Base-by-base conservation (phyloP, 2,329 filamentous ascomycete species). In the Drechslerella stenobrocha region DNA sequence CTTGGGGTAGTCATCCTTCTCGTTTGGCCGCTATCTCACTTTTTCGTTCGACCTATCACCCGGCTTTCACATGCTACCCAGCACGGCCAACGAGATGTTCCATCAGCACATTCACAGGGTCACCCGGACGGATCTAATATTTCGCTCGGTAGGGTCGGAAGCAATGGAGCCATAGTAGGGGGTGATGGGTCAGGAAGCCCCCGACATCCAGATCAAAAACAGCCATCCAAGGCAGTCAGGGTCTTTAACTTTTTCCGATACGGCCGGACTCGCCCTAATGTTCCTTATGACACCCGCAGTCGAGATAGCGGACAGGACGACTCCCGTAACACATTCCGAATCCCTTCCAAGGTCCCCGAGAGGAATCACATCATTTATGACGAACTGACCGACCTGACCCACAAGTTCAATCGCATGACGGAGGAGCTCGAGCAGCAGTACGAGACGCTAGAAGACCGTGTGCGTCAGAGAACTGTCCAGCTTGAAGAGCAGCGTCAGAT, bases 381-480 rank as follows among this genome's bases (percentile, higher is more conserved):
- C 74, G 91, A 96, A 74, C 76, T 86, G 18, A 73, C 72, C 1
- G 72, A 72, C 40, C 76, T 87, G 30, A 95, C 90, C 0, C 90
- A 95, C 74, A 95, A 89, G 0, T 96, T 95, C 78, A 96, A 96
- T 74, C 88, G 90, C 73, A 96, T 96, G 91, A 88, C 87, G 0
- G 89, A 95, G 70, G 90, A 96, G 77, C 78, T 96, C 44, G 82
- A 89, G 74, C 88, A 89, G 77, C 90, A 96, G 73, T 96, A 96
- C 73, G 84, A 85, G 30, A 85, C 84, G 7, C 79, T 96, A 0
- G 91, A 96, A 75, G 86, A 92, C 58, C 87, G 92, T 72, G 91
- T 96, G 0, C 84, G 84, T 3, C 85, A 92, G 75, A 82, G 91
- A 56, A 96, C 91, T 0, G 83, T 83, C 32, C 88, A 96, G 75